Evolutionary conservation across 2,329 filamentous ascomycete species (phyloP).

Genomic region (Colletotrichum echinochloae): DNA sequence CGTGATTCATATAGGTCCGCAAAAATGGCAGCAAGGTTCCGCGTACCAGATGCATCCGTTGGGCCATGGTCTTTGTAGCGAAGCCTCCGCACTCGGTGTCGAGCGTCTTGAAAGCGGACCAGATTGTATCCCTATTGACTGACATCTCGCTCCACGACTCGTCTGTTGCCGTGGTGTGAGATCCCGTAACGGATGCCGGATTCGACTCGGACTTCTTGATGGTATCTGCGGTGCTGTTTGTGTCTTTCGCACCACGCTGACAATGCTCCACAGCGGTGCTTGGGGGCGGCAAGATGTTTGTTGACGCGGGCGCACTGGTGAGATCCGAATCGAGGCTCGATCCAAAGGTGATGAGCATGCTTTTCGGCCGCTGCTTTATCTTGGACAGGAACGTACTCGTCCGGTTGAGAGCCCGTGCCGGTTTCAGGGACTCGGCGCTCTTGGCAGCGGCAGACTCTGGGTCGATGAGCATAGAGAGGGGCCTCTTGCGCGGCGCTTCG

Average conservation of each 20-base stretch:
- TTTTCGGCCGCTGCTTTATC: conserved; percentile 61
- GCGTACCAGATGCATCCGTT: conserved; percentile 82
- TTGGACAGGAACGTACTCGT: conserved; percentile 63
- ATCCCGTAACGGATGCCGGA: conserved; percentile 53
- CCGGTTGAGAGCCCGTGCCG: conserved; percentile 55
- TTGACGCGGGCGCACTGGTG: conserved; percentile 57
- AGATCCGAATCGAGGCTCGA: conserved; percentile 54
- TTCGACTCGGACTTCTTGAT: conserved; percentile 41
- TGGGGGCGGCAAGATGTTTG: conserved; percentile 58
- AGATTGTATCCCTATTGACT: conserved; percentile 63
- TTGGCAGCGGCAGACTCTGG: conserved; percentile 46
- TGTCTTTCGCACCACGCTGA: conserved; percentile 20
- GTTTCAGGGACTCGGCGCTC: conserved; percentile 53
- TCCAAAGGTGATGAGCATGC: conserved; percentile 55
- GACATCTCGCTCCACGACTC: conserved; percentile 61
- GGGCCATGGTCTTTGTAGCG: conserved; percentile 75
- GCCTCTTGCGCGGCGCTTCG: conserved; percentile 49
- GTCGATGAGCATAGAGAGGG: conserved; percentile 45
- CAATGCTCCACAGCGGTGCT: conserved; percentile 43
- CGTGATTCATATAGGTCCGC: conserved; percentile 74
- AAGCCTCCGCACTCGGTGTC: conserved; percentile 68
- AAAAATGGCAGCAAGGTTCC: conserved; percentile 81
- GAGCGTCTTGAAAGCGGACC: conserved; percentile 66
- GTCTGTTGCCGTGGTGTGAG: conserved; percentile 54
- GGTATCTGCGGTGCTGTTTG: conserved; percentile 5